These are phyloP conservation scores for Erodium texanum DNA, from an alignment of 441 rosid genomes.

Conservation along the genomic window DNA sequence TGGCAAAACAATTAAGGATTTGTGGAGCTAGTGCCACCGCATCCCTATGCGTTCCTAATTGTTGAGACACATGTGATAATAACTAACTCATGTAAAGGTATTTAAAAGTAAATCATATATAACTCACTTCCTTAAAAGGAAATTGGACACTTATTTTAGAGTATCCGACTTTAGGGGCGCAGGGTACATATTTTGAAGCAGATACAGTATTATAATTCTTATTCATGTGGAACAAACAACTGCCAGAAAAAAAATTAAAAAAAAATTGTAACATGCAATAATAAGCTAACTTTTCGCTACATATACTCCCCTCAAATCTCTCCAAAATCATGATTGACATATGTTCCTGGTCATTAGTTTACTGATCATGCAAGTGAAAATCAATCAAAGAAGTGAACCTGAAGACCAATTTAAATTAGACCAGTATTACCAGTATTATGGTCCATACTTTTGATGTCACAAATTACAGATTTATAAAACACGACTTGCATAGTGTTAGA, in stretches of 20 bases:
- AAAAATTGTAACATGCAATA: too few relatives aligned
- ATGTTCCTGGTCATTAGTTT: background rate
- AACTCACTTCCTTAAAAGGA: background rate
- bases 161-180: background rate
- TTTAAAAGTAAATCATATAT: background rate
- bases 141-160: background rate
- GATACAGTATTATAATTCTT: background rate
- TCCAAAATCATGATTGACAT: background rate
- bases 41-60: background rate
- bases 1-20: background rate
- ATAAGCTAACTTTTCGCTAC: background rate
- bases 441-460: background rate
- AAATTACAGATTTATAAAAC: background rate
- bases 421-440: background rate
- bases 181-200: background rate
- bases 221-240: background rate
- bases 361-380: background rate
- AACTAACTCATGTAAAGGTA: too few relatives aligned
- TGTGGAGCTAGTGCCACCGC: background rate
- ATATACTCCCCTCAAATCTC: background rate
- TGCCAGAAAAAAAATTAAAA: background rate
- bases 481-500: background rate
- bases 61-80: background rate
- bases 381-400: background rate
- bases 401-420: background rate